These are phyloP conservation scores for Aspergillaceae sp. DNA, from an alignment of 2,329 filamentous ascomycete genomes.

Conservation along the genomic window DNA sequence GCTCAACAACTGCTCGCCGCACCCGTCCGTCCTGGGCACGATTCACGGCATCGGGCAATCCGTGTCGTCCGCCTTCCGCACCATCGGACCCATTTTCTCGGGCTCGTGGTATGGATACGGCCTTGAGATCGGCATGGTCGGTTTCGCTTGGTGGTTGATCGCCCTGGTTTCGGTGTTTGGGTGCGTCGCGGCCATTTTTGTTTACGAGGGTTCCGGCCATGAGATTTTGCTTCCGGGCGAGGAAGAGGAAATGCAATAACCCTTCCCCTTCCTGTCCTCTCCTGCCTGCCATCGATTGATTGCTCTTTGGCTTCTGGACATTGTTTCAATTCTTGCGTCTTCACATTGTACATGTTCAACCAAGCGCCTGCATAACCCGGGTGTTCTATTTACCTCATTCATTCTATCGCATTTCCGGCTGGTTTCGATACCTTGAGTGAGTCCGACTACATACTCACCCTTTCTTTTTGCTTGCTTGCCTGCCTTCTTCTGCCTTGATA, in stretches of 20 bases:
- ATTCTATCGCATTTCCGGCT: not conserved
- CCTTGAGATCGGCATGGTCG: conserved; percentile 46
- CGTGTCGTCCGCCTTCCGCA: conserved; percentile 47
- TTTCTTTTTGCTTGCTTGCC: not conserved
- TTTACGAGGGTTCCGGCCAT: conserved; percentile 58
- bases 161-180: conserved; percentile 49
- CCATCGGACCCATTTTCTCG: conserved; percentile 48
- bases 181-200: conserved; percentile 51
- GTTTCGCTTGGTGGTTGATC: conserved; percentile 50
- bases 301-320: too few relatives aligned
- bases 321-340: too few relatives aligned
- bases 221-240: conserved; percentile 41
- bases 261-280: not conserved
- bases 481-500: not conserved
- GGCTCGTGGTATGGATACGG: conserved; percentile 50
- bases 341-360: too few relatives aligned
- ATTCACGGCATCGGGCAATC: conserved; percentile 53
- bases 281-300: not conserved
- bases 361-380: too few relatives aligned
- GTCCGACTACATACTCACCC: too few relatives aligned
- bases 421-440: not conserved
- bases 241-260: conserved; percentile 19
- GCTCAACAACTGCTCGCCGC: conserved; percentile 53
- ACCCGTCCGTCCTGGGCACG: conserved; percentile 51
- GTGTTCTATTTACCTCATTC: too few relatives aligned